phyloP scores from a whole-genome alignment of 2,329 filamentous ascomycete species.

The Saccharata proteae region DNA sequence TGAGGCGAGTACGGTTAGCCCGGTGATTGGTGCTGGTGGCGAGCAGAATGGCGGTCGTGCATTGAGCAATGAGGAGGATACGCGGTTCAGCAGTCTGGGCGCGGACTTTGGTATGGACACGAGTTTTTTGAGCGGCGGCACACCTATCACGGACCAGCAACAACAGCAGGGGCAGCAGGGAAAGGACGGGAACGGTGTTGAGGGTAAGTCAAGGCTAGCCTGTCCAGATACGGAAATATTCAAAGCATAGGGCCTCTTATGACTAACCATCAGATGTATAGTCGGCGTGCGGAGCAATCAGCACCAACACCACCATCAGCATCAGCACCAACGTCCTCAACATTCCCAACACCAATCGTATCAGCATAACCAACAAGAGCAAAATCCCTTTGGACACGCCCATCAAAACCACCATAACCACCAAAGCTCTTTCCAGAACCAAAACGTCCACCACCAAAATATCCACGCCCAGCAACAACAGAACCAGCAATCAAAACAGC shows the following conservation, averaged over 20 bases:
- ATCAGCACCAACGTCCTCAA: background rate
- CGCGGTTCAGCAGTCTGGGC: slow-evolving; percentile 25
- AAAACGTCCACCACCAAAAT: no score
- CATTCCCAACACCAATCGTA: no score
- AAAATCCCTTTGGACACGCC: no score
- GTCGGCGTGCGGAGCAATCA: slow-evolving; percentile 4
- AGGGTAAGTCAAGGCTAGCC: slow-evolving; percentile 5
- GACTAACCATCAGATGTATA: slow-evolving; percentile 6
- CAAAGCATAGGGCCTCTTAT: background rate
- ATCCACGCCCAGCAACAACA: slow-evolving; percentile 3
- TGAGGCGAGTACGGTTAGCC: slow-evolving; percentile 14
- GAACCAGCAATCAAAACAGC: slow-evolving; percentile 7
- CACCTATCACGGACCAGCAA: no score
- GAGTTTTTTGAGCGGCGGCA: slow-evolving; percentile 3
- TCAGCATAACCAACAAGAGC: no score
- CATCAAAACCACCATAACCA: no score
- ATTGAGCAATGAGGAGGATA: slow-evolving; percentile 23
- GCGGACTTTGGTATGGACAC: slow-evolving; percentile 22
- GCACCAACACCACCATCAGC: slow-evolving; percentile 2
- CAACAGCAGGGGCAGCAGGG: slow-evolving; percentile 1
- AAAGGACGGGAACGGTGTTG: slow-evolving; percentile 6
- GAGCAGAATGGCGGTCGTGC: slow-evolving; percentile 16
- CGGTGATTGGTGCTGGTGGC: slow-evolving; percentile 20
- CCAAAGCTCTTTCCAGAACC: no score
- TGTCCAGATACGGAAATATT: background rate